Percentiles rank a stretch among this genome's conserved stretches.
Evolutionary conservation across 352 stramenopile genomes (phyloP).

Genomic region (Phytophthora pistaciae): DNA sequence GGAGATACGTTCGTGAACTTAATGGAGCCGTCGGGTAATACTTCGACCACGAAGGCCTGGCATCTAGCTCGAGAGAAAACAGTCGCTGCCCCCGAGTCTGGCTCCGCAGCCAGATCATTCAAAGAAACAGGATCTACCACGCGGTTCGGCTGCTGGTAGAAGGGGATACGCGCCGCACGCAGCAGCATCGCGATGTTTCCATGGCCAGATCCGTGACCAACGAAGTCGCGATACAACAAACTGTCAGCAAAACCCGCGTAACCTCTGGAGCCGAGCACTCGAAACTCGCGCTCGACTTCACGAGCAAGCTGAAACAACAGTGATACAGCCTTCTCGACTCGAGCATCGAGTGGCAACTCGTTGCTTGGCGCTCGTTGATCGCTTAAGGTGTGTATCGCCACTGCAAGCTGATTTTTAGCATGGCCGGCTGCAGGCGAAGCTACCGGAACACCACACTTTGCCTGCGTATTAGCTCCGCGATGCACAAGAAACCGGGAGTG

Average conservation of each 20-base stretch:
- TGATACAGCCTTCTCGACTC: conserved; percentile 23
- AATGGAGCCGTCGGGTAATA: conserved; percentile 12
- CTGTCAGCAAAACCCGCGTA: conserved; percentile 61
- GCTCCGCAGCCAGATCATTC: conserved; percentile 1
- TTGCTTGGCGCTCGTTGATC: conserved; percentile 7
- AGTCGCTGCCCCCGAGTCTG: neutral
- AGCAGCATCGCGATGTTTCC: conserved; percentile 52
- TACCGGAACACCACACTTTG: conserved; percentile 22
- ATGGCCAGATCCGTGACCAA: conserved; percentile 10
- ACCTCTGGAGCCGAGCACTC: conserved; percentile 50
- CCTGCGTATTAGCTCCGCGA: conserved; percentile 11
- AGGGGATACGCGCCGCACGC: conserved; percentile 56
- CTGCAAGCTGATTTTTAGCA: conserved; percentile 27
- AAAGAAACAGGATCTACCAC: conserved; percentile 16
- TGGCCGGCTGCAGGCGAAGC: conserved; percentile 25
- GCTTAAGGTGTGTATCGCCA: conserved; percentile 21
- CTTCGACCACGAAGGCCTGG: conserved; percentile 31
- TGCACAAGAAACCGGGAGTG: conserved; percentile 29
- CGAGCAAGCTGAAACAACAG: conserved; percentile 42
- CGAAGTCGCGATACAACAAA: conserved; percentile 59
- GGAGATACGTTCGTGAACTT: conserved; percentile 25
- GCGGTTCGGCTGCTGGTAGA: conserved; percentile 63
- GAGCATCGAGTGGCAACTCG: neutral
- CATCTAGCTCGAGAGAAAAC: conserved; percentile 34
- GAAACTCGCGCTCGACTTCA: conserved; percentile 57